Conservation (phyloP, 805 yeast genomes). For the Metschnikowia peoriensis region DNA sequence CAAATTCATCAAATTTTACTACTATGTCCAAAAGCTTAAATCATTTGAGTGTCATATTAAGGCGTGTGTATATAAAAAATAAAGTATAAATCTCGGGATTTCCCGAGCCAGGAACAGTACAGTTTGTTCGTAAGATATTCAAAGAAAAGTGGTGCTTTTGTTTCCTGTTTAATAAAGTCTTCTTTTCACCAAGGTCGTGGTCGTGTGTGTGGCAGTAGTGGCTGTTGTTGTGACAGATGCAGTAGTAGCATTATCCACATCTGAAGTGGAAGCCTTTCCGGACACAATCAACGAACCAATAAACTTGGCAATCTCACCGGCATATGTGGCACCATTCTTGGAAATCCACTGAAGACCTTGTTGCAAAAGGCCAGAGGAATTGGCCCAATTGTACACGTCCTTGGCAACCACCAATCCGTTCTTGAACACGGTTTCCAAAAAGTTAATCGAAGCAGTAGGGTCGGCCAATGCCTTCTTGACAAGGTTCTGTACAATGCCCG, state of each 20-base stretch:
- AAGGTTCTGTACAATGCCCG: slow-evolving; percentile 33
- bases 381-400: slow-evolving; percentile 39
- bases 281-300: slow-evolving; percentile 24
- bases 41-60: neutral
- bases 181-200: slow-evolving; percentile 25
- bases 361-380: slow-evolving; percentile 33
- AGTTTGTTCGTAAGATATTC: neutral
- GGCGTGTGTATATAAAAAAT: neutral
- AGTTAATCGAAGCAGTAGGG: slow-evolving; percentile 33
- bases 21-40: neutral
- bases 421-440: slow-evolving; percentile 33
- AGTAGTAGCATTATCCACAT: slow-evolving; percentile 24
- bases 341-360: slow-evolving; percentile 25
- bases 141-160: too few species aligned
- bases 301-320: slow-evolving; percentile 25
- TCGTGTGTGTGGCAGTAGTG: slow-evolving; percentile 21
- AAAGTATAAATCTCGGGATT: neutral
- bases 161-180: slow-evolving; percentile 17
- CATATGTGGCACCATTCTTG: slow-evolving; percentile 27
- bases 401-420: slow-evolving; percentile 32
- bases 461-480: slow-evolving; percentile 35
- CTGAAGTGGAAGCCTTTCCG: slow-evolving; percentile 28
- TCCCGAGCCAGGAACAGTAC: neutral
- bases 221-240: slow-evolving; percentile 15
- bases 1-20: neutral